These are phyloP conservation scores for Tuber indicum DNA, from an alignment of 495 filamentous ascomycete genomes.

Conservation along the genomic window DNA sequence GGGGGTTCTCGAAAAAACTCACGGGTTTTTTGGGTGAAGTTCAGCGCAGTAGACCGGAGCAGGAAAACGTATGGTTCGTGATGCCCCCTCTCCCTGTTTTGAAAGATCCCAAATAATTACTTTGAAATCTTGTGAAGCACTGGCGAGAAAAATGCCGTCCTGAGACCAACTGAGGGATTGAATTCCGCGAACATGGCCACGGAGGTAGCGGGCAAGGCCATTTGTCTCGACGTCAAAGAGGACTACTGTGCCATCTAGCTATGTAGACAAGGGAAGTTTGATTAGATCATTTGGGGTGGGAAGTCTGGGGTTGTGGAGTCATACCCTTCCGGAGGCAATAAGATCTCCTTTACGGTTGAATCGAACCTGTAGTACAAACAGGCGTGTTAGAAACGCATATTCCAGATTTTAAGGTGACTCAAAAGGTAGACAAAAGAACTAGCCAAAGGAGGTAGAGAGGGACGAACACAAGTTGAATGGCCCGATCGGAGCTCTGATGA, in stretches of 20 bases:
- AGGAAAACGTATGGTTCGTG: conserved; percentile 69
- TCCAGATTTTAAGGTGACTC: conserved; percentile 42
- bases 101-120: conserved; percentile 88
- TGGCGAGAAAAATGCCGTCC: conserved; percentile 86
- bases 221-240: conserved; percentile 97
- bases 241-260: conserved; percentile 83
- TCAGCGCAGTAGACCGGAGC: conserved; percentile 93
- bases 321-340: conserved; percentile 80
- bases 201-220: conserved; percentile 84
- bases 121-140: conserved; percentile 91
- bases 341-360: conserved; percentile 94
- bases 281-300: conserved; percentile 18
- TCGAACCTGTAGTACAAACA: conserved; percentile 49
- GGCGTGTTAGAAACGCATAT: conserved; percentile 56
- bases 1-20: conserved; percentile 37
- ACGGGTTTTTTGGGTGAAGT: conserved; percentile 88
- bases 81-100: conserved; percentile 48
- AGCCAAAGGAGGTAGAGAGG: conserved; percentile 21
- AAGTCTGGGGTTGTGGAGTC: conserved; percentile 29
- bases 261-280: conserved; percentile 13
- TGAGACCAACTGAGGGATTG: conserved; percentile 91
- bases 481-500: conserved; percentile 74
- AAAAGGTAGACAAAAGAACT: not conserved
- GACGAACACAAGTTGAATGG: conserved; percentile 50
- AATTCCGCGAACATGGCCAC: conserved; percentile 84